Base-by-base conservation (phyloP, 2,329 filamentous ascomycete genomes). In the Pyrenochaeta sp. region DNA sequence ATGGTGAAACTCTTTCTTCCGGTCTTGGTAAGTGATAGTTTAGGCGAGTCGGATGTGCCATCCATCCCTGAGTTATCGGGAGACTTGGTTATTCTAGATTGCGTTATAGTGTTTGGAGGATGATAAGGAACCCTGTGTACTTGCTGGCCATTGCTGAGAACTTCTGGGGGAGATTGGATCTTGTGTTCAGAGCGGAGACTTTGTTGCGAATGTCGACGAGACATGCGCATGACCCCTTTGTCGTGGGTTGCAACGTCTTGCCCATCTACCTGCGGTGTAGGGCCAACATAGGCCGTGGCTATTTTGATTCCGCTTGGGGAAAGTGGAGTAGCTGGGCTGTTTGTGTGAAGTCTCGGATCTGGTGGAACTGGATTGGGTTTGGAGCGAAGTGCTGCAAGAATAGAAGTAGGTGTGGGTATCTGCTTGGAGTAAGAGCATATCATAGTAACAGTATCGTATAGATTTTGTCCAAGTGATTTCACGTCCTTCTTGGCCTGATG, bases 401-500 rank as follows among this genome's bases (percentile, higher is more conserved):
- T 35, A 28, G 53, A 54, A 7, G 44, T 14, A 18, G 67, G 41
- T 37, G 27, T 62, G 17, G 67, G 60, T 27, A 69, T 56, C 14
- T 62, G 60, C 37, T 61, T 67, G 10, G 64, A 68, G 45, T 63
- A 70, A 3, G 61, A 63, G 44, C 59, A 65, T 37, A 71, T 68
- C 41, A 70, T 44, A n/a, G 61, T 51, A 11, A 61, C 49, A 27
- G 64, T 71, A 50, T 72, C 69, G 51, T 80, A 82, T 1, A 83
- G 63, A 46, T 78, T 80, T 53, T 87, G 84, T 2, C 81, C 80
- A 43, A 86, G 82, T 2, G 83, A 85, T 57, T 82, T 83, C 1
- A 77, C 76, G 54, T 87, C 84, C 55, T 80, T 84, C 34, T 65
- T 65, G 10, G 41, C 36, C 64, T 60, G 67, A 17, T 55, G 65